These are phyloP conservation scores for Apiospora rasikravindrae DNA, from an alignment of 2,329 filamentous ascomycete species.

Conservation along the genomic window DNA sequence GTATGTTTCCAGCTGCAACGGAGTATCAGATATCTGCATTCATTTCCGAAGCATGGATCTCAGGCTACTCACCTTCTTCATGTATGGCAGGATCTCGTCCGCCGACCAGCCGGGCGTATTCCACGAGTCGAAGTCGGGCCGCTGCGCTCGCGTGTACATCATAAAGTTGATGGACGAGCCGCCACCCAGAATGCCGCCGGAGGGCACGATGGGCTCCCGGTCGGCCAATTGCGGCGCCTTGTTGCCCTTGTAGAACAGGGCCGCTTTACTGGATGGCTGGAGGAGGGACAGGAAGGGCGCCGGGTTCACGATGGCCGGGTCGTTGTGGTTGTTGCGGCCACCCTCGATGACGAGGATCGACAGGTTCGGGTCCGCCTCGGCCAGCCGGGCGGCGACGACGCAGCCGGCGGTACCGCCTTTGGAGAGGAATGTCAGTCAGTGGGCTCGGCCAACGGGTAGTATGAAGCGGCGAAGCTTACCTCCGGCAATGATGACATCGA, in stretches of 20 bases:
- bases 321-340: slow-evolving; percentile 22
- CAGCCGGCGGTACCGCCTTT: slow-evolving; percentile 22
- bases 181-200: slow-evolving; percentile 57
- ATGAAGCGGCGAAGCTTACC: too few species aligned
- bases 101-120: slow-evolving; percentile 37
- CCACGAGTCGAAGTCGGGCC: slow-evolving; percentile 40
- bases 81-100: slow-evolving; percentile 50
- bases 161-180: slow-evolving; percentile 57
- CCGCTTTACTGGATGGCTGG: slow-evolving; percentile 48
- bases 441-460: too few species aligned
- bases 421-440: not conserved
- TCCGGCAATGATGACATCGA: slow-evolving; percentile 38
- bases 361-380: slow-evolving; percentile 20
- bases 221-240: slow-evolving; percentile 46
- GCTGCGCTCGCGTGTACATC: slow-evolving; percentile 45
- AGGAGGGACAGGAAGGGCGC: slow-evolving; percentile 55
- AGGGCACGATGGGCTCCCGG: slow-evolving; percentile 47
- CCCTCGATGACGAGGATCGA: slow-evolving; percentile 22
- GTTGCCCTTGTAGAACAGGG: slow-evolving; percentile 53
- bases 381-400: slow-evolving; percentile 21
- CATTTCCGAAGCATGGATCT: too few species aligned
- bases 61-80: slow-evolving; percentile 50
- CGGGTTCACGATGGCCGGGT: slow-evolving; percentile 43
- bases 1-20: slow-evolving; percentile 36
- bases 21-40: slow-evolving; percentile 29